Conservation (phyloP, 1,284 basidiomycete genomes). For the Cutaneotrichosporon sp. region DNA sequence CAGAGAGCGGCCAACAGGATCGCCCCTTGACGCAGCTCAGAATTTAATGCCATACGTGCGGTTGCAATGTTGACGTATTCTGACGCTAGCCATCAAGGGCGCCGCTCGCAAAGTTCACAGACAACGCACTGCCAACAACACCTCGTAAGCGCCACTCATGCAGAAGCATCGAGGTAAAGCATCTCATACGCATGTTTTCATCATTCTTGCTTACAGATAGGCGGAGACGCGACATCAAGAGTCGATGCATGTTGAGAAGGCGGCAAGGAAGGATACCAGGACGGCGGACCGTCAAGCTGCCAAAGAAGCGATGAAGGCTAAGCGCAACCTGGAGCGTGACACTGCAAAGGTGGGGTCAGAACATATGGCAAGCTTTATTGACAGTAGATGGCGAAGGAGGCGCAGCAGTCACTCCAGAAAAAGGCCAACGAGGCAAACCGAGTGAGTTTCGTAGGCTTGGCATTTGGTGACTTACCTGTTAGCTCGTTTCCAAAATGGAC, state of each 20-base stretch:
- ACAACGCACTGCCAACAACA: too few species aligned
- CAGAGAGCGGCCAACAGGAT: too few species aligned
- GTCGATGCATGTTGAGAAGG: too few species aligned
- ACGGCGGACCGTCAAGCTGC: neutral
- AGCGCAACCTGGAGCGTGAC: constrained; percentile 30
- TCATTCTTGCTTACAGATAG: neutral
- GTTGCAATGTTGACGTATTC: neutral
- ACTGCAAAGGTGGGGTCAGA: constrained; percentile 34
- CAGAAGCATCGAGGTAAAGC: neutral
- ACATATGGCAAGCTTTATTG: neutral
- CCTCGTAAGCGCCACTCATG: neutral
- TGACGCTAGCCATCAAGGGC: neutral
- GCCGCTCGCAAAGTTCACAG: too few species aligned
- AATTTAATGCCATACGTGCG: too few species aligned
- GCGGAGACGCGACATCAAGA: too few species aligned
- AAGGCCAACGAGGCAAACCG: constrained; percentile 36
- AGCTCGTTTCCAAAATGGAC: constrained; percentile 43
- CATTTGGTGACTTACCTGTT: neutral
- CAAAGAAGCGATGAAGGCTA: constrained; percentile 29
- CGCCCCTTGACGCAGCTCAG: too few species aligned
- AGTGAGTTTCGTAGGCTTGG: neutral
- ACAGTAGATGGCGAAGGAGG: constrained; percentile 33
- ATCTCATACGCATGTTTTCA: too few species aligned
- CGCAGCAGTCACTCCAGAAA: constrained; percentile 37
- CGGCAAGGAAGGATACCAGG: neutral